These are phyloP conservation scores for Aspergillus neotritici DNA, from an alignment of 2,329 filamentous ascomycete genomes.

Conservation along the genomic window DNA sequence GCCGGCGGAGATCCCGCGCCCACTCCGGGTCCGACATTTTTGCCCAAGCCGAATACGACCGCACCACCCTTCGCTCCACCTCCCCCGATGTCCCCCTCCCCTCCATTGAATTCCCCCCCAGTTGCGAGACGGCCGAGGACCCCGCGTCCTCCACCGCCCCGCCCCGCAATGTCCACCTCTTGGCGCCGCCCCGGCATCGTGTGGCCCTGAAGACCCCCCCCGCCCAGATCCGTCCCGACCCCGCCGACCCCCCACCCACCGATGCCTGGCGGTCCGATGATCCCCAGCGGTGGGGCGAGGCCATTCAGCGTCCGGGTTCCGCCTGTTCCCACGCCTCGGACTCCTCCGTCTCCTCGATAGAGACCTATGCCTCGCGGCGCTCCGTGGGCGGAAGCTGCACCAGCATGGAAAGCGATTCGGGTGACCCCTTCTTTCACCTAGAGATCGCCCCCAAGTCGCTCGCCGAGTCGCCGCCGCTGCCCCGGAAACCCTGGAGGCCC, in stretches of 20 bases:
- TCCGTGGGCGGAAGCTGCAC: conserved; percentile 57
- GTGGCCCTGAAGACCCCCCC: conserved; percentile 41
- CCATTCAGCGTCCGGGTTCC: conserved; percentile 52
- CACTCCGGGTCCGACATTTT: conserved; percentile 35
- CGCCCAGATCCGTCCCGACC: conserved; percentile 39
- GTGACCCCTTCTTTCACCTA: conserved; percentile 51
- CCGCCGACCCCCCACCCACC: conserved; percentile 26
- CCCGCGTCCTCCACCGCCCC: conserved; percentile 20
- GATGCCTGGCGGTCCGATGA: conserved; percentile 30
- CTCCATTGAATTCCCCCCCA: conserved; percentile 37
- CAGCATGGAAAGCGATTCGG: conserved; percentile 54
- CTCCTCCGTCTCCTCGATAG: conserved; percentile 57
- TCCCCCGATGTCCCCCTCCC: conserved; percentile 38
- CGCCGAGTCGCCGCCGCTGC: conserved; percentile 35
- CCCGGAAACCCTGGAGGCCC: conserved; percentile 25
- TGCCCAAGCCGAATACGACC: conserved; percentile 28
- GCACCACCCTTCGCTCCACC: conserved; percentile 29
- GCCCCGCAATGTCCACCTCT: conserved; percentile 30
- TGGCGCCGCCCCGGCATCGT: conserved; percentile 35
- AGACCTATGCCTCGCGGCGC: conserved; percentile 52
- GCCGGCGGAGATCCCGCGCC: conserved; percentile 37
- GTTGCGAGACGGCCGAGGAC: conserved; percentile 23
- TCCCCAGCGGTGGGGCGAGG: conserved; percentile 32
- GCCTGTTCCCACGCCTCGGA: conserved; percentile 56
- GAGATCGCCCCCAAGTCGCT: conserved; percentile 34